These are phyloP conservation scores for Colletotrichum sp. DNA, from an alignment of 2,329 filamentous ascomycete species.

Conservation along the genomic window DNA sequence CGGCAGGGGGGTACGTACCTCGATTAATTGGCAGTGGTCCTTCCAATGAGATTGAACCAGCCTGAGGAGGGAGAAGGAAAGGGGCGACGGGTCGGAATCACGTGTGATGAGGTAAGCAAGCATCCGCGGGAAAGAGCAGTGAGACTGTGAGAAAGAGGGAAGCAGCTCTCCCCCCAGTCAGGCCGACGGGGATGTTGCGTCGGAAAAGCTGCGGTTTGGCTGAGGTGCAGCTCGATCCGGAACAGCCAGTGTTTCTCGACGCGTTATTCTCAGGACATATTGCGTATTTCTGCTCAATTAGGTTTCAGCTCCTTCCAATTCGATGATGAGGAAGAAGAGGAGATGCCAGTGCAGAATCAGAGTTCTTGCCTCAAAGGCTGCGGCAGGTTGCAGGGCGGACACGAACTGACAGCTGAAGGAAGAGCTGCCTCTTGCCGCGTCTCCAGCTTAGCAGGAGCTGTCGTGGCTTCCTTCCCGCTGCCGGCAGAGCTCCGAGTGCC, in stretches of 20 bases:
- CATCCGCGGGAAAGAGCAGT: background rate
- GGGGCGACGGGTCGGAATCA: background rate
- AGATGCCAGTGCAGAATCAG: background rate
- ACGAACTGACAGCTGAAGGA: background rate
- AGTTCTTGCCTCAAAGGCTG: background rate
- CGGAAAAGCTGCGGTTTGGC: background rate
- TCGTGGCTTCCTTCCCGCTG: background rate
- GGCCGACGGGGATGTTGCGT: background rate
- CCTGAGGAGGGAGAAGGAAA: background rate
- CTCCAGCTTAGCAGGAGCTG: background rate
- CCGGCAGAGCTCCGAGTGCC: background rate
- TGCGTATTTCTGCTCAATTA: background rate
- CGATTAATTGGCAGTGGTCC: background rate
- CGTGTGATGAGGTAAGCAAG: background rate
- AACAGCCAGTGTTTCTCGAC: slow-evolving; percentile 5
- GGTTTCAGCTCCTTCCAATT: background rate
- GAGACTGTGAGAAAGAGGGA: background rate
- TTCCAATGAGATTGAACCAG: background rate
- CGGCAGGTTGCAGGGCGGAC: background rate
- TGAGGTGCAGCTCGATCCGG: background rate
- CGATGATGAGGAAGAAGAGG: background rate
- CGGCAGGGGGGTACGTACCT: slow-evolving; percentile 18
- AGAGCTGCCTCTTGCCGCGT: background rate
- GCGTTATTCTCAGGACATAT: background rate
- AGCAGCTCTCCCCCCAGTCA: background rate